Evolutionary conservation across 2,329 filamentous ascomycete species (phyloP).

Genomic region (Pseudogymnoascus sp.): DNA sequence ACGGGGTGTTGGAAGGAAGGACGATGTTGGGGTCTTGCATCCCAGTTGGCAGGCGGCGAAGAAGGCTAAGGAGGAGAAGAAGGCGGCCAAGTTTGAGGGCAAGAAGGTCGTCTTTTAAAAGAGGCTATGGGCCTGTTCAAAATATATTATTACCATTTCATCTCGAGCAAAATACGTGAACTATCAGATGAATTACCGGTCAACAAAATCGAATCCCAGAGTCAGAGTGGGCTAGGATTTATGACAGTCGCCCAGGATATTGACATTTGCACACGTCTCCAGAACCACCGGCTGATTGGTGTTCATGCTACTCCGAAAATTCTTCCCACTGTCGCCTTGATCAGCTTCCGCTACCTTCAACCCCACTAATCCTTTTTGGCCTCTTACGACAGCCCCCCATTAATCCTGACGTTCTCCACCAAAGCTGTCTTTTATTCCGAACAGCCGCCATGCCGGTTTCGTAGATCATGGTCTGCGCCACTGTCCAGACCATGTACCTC

Average conservation of each 20-base stretch:
- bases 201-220: conserved; percentile 18
- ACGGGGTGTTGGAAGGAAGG: conserved; percentile 33
- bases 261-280: neutral
- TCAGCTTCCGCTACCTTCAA: neutral
- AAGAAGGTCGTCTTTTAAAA: conserved; percentile 54
- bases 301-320: neutral
- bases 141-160: conserved; percentile 5
- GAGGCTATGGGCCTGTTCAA: conserved; percentile 6
- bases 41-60: conserved; percentile 55
- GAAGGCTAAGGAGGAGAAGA: conserved; percentile 49
- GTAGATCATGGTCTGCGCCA: neutral
- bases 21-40: conserved; percentile 49
- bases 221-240: neutral
- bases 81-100: conserved; percentile 46
- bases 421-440: neutral
- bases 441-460: neutral
- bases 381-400: neutral
- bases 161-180: conserved; percentile 19
- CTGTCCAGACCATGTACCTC: neutral
- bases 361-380: neutral
- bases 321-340: neutral
- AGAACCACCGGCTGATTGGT: neutral
- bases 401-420: neutral
- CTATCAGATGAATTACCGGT: conserved; percentile 22
- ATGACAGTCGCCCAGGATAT: neutral